phyloP scores from a whole-genome alignment of 2,329 filamentous ascomycete species.

The Calonectria montana region DNA sequence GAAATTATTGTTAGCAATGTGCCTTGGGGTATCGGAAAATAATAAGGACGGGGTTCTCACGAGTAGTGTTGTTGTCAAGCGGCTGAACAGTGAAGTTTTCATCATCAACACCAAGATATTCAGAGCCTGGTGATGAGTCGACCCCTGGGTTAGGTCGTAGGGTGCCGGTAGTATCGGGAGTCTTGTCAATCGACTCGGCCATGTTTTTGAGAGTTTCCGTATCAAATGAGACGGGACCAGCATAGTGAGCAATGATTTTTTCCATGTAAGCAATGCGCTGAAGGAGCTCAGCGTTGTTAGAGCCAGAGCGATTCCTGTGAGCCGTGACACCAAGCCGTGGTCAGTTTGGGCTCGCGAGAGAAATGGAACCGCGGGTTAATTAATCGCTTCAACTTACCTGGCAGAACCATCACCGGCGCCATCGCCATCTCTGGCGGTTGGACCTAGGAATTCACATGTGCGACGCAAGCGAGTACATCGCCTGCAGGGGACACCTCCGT shows the following conservation, averaged over 20 bases:
- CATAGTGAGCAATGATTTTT: slow-evolving; percentile 58
- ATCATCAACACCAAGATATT: slow-evolving; percentile 46
- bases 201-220: slow-evolving; percentile 51
- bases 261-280: slow-evolving; percentile 53
- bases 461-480: slow-evolving; percentile 63
- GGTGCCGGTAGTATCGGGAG: slow-evolving; percentile 24
- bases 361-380: background rate
- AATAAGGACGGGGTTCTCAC: slow-evolving; percentile 41
- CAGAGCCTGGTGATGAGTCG: slow-evolving; percentile 39
- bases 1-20: slow-evolving; percentile 10
- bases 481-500: slow-evolving; percentile 65
- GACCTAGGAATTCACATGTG: slow-evolving; percentile 60
- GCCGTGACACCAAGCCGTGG: background rate
- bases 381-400: slow-evolving; percentile 26
- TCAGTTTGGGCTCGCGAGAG: slow-evolving; percentile 21
- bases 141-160: slow-evolving; percentile 34
- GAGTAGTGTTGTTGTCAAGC: slow-evolving; percentile 54
- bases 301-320: slow-evolving; percentile 37
- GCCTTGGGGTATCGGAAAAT: slow-evolving; percentile 1
- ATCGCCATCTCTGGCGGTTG: slow-evolving; percentile 43
- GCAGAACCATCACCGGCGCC: slow-evolving; percentile 38
- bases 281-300: slow-evolving; percentile 38
- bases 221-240: slow-evolving; percentile 52
- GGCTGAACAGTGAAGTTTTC: slow-evolving; percentile 55
- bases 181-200: slow-evolving; percentile 55